Evolutionary conservation across 2,329 filamentous ascomycete genomes (phyloP).

Genomic region (Neonectria ditissima): DNA sequence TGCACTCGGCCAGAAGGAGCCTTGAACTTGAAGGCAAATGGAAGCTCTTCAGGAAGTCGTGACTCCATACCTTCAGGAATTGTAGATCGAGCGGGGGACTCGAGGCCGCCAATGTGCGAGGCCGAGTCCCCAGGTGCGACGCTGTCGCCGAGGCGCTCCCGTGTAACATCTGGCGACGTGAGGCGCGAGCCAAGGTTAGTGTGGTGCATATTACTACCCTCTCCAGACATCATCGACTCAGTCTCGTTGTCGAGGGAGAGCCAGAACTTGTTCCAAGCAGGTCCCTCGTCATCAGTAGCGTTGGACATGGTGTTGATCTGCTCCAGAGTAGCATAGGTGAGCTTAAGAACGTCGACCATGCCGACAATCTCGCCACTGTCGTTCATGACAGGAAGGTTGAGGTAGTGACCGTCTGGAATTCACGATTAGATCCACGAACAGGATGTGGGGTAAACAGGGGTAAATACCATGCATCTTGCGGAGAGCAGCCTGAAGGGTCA

Average conservation of each 20-base stretch:
- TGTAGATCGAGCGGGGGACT: constrained; percentile 78
- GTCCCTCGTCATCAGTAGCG: constrained; percentile 88
- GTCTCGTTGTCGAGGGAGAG: constrained; percentile 94
- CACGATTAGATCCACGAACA: constrained; percentile 30
- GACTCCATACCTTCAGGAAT: constrained; percentile 61
- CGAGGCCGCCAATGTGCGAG: constrained; percentile 88
- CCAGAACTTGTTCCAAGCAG: constrained; percentile 99
- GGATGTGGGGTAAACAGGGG: background rate
- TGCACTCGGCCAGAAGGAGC: constrained; percentile 95
- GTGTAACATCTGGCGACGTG: constrained; percentile 81
- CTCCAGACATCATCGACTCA: constrained; percentile 95
- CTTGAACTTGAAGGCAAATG: constrained; percentile 99
- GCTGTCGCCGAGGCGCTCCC: constrained; percentile 81
- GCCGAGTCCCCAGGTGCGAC: constrained; percentile 94
- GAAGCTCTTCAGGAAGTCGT: constrained; percentile 74
- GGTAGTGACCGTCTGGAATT: constrained; percentile 88
- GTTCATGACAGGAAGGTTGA: constrained; percentile 99
- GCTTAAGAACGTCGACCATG: constrained; percentile 98
- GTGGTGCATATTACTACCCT: constrained; percentile 78
- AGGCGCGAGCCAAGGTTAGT: constrained; percentile 76
- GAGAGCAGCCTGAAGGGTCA: constrained; percentile 98
- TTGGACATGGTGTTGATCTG: constrained; percentile 97
- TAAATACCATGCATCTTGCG: constrained; percentile 97
- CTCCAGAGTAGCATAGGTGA: constrained; percentile 97
- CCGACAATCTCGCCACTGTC: constrained; percentile 96